Conservation (phyloP, 768 basidiomycete species). For the Daedalea quercina region DNA sequence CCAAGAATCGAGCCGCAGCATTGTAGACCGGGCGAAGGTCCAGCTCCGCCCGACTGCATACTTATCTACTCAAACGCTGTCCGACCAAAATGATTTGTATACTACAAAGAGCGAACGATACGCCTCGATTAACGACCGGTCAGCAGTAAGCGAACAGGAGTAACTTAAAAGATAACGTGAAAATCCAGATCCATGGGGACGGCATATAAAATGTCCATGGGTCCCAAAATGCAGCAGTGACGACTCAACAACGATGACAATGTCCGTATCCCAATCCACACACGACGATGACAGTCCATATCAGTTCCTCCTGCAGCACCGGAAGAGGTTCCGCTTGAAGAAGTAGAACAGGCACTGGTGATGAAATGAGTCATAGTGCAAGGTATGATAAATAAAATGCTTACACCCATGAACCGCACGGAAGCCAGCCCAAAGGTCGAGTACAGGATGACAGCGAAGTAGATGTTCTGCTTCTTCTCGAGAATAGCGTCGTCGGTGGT, state of each 20-base stretch:
- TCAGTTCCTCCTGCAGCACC: slow-evolving; percentile 72
- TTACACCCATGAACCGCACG: slow-evolving; percentile 71
- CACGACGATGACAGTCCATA: background rate
- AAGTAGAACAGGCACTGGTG: slow-evolving; percentile 74
- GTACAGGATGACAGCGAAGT: slow-evolving; percentile 76
- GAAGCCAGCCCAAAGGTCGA: slow-evolving; percentile 69
- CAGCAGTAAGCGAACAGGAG: background rate
- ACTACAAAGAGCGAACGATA: background rate
- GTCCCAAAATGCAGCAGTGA: slow-evolving; percentile 3
- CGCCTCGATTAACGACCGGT: background rate
- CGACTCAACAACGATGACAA: background rate
- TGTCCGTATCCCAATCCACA: background rate
- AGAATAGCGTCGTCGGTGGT: slow-evolving; percentile 35
- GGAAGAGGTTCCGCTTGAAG: slow-evolving; percentile 78
- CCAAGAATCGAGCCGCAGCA: too few relatives aligned
- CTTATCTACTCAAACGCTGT: too few relatives aligned
- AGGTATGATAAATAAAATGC: slow-evolving; percentile 23
- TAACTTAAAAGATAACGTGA: background rate
- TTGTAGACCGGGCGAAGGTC: too few relatives aligned
- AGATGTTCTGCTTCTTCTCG: slow-evolving; percentile 43
- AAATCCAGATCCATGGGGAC: background rate
- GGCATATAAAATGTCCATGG: slow-evolving; percentile 1
- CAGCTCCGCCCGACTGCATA: too few relatives aligned
- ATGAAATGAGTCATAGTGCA: slow-evolving; percentile 1
- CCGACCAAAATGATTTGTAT: too few relatives aligned